These are phyloP conservation scores for Rehmannia glutinosa DNA, from an alignment of 257 asterid species.

Conservation along the genomic window DNA sequence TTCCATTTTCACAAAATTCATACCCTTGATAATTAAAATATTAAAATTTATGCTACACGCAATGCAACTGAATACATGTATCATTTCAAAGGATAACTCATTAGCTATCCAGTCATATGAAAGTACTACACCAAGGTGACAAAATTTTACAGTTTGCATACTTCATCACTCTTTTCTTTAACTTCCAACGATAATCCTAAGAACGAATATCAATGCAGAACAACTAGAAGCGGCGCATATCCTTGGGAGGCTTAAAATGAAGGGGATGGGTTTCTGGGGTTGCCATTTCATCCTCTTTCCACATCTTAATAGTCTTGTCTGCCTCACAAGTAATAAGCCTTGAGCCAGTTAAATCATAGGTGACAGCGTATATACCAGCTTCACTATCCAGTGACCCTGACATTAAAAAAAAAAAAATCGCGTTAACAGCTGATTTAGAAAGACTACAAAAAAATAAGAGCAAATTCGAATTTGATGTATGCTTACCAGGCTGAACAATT, in stretches of 20 bases:
- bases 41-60: too few relatives aligned
- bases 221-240: constrained; percentile 68
- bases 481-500: constrained; percentile 89
- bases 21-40: too few relatives aligned
- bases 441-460: background rate
- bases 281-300: constrained; percentile 90
- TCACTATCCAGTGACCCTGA: constrained; percentile 96
- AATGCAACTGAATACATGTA: background rate
- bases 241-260: constrained; percentile 91
- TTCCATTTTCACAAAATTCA: too few relatives aligned
- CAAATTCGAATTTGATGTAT: background rate
- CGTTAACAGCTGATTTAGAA: background rate
- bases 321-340: constrained; percentile 94
- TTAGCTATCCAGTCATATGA: background rate
- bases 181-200: background rate
- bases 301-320: constrained; percentile 95
- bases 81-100: background rate
- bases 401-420: background rate
- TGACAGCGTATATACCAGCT: constrained; percentile 81
- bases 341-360: constrained; percentile 68
- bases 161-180: background rate
- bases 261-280: constrained; percentile 93
- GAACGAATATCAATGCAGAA: background rate
- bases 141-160: constrained; percentile 9
- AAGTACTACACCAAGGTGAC: background rate